Conservation (phyloP, 2,329 filamentous ascomycete genomes). For the Cordyceps fumosorosea region DNA sequence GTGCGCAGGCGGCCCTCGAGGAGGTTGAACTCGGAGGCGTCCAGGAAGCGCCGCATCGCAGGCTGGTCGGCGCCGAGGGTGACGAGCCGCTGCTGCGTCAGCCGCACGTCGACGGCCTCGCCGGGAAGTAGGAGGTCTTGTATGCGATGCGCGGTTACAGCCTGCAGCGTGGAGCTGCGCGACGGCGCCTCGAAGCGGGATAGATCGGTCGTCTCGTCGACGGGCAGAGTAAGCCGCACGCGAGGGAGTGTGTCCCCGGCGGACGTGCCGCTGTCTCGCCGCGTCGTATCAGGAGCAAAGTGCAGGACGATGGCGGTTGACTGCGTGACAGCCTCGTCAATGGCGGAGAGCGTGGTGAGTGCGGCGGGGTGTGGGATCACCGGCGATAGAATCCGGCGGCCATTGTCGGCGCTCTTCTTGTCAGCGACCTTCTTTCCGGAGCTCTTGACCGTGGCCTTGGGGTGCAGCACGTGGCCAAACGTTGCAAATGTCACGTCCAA, state of each 20-base stretch:
- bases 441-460: slow-evolving; percentile 13
- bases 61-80: slow-evolving; percentile 32
- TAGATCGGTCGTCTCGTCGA: slow-evolving; percentile 23
- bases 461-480: slow-evolving; percentile 47
- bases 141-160: slow-evolving; percentile 24
- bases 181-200: slow-evolving; percentile 22
- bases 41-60: slow-evolving; percentile 38
- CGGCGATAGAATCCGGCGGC: slow-evolving; percentile 34
- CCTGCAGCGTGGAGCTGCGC: slow-evolving; percentile 24
- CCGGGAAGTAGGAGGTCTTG: slow-evolving; percentile 41
- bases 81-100: slow-evolving; percentile 31
- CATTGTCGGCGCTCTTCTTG: not conserved
- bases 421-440: not conserved
- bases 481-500: slow-evolving; percentile 21
- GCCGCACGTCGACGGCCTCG: slow-evolving; percentile 41
- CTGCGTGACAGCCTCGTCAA: slow-evolving; percentile 20
- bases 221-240: slow-evolving; percentile 26
- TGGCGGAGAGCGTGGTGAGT: slow-evolving; percentile 31
- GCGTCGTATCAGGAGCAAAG: slow-evolving; percentile 33
- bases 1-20: slow-evolving; percentile 34
- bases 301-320: slow-evolving; percentile 37
- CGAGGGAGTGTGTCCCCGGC: slow-evolving; percentile 16
- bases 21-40: slow-evolving; percentile 39
- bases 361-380: slow-evolving; percentile 40
- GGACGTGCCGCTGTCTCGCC: not conserved